Evolutionary conservation across 768 basidiomycete species (phyloP), one percentile per base, ranked within the genome.

Genomic region (Astraeus odoratus): DNA sequence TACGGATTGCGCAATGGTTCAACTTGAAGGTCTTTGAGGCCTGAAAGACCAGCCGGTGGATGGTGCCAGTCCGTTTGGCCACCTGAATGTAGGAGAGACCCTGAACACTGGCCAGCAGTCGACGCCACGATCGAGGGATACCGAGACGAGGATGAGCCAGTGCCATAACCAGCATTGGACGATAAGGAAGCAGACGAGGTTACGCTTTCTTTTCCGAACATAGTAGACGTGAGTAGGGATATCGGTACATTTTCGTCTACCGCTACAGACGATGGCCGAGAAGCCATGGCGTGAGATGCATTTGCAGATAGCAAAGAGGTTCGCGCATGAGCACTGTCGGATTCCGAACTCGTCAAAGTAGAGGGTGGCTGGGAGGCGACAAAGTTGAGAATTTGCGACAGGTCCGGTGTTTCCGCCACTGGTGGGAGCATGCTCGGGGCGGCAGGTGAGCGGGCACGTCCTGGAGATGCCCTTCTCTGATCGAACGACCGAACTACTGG

Each of bases 91-190:
- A 47, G 41, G 9, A 33, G 44, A 23, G 47, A 44, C 1, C 5
- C 47, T 10, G 48, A 52, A 6, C 55, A 48, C 26, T 12, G 34
- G 13, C 26, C 38, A 3, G 39, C 3, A 13, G 48, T 64, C 8
- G 61, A 62, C 3, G 42, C 1, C 15, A 58, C 45, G 6, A 65
- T 47, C 2, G 61, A 63, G 3, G 61, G 61, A 39, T 63, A 63
- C 7, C 63, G 60, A 4, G 61, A 62, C 2, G 46, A 6, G 2
- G 51, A 57, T 5, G 55, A 55, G 8, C 29, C 8, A 20, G 57
- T 52, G 8, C 45, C 50, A 44, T 31, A 47, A 8, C 45, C 51
- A 13, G 25, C 18, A 6, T 29, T 43, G 30, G 62, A 57, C 26
- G 44, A 51, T 1, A 48, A 23, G 8, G 60, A 64, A 7, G 47